These are phyloP conservation scores for Oryza officinalis DNA, from an alignment of 176 grass and related monocot genomes.

Conservation along the genomic window DNA sequence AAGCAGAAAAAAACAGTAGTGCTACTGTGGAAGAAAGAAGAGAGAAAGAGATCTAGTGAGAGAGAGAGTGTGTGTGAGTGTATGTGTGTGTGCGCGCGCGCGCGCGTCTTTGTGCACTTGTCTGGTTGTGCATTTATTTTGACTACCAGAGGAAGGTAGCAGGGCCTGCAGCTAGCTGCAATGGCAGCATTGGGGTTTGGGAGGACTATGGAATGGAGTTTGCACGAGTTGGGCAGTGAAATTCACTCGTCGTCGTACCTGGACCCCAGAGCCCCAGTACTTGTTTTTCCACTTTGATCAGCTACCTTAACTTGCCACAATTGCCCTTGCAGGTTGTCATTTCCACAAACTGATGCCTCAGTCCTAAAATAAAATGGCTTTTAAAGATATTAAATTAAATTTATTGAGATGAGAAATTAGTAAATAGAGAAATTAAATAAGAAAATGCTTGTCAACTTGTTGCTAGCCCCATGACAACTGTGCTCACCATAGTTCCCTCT, in stretches of 20 bases:
- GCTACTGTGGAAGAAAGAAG: not conserved
- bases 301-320: conserved; percentile 40
- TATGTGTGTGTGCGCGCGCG: no score
- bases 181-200: conserved; percentile 40
- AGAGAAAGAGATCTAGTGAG: not conserved
- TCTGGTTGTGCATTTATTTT: conserved; percentile 45
- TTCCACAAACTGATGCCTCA: no score
- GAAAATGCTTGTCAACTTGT: no score
- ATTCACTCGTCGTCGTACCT: conserved; percentile 21
- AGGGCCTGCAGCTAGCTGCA: conserved; percentile 2
- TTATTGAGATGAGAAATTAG: no score
- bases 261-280: conserved; percentile 1
- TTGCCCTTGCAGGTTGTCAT: not conserved
- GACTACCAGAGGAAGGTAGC: conserved; percentile 51
- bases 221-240: conserved; percentile 37
- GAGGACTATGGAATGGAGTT: conserved; percentile 27
- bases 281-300: conserved; percentile 8
- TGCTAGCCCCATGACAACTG: no score
- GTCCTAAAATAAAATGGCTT: no score
- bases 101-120: conserved; percentile 34
- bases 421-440: no score
- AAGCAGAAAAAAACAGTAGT: not conserved
- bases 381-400: no score
- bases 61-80: no score
- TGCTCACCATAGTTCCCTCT: no score